Evolutionary conservation across 306 rosid species (phyloP).

Genomic region (Vigna radiata): DNA sequence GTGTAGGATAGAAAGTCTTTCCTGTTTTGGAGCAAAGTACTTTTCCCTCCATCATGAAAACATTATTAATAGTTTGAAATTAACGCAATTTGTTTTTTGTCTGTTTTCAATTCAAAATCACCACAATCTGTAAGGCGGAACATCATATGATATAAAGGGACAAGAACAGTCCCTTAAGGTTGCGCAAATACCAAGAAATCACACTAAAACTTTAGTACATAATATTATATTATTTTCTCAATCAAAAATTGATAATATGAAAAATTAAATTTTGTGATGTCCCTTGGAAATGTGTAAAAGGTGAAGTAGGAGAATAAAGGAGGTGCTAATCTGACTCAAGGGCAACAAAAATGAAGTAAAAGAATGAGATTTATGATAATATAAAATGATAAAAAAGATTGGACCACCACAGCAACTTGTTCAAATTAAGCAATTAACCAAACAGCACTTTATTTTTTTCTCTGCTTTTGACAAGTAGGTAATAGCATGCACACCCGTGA

Average conservation of each 20-base stretch:
- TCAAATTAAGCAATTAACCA: neutral
- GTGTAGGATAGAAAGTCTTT: too few species aligned
- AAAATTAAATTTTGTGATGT: neutral
- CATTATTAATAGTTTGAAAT: neutral
- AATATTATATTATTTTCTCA: too few species aligned
- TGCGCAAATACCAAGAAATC: neutral
- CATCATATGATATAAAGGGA: neutral
- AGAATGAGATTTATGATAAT: neutral
- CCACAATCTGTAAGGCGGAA: neutral
- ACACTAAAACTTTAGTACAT: neutral
- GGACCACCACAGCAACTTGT: slow-evolving; percentile 30
- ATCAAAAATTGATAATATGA: too few species aligned
- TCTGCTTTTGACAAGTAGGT: neutral
- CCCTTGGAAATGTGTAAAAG: neutral
- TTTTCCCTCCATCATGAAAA: too few species aligned
- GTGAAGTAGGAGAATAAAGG: neutral
- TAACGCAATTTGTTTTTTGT: neutral
- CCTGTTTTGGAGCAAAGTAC: too few species aligned
- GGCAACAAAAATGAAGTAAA: slow-evolving; percentile 6
- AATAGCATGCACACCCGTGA: neutral
- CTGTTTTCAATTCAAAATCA: neutral
- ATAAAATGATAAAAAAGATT: neutral
- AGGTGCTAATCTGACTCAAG: slow-evolving; percentile 6
- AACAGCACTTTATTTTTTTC: neutral
- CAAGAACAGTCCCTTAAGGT: neutral